Conservation (phyloP, 2,329 filamentous ascomycete genomes). For the Penicillium olsonii region DNA sequence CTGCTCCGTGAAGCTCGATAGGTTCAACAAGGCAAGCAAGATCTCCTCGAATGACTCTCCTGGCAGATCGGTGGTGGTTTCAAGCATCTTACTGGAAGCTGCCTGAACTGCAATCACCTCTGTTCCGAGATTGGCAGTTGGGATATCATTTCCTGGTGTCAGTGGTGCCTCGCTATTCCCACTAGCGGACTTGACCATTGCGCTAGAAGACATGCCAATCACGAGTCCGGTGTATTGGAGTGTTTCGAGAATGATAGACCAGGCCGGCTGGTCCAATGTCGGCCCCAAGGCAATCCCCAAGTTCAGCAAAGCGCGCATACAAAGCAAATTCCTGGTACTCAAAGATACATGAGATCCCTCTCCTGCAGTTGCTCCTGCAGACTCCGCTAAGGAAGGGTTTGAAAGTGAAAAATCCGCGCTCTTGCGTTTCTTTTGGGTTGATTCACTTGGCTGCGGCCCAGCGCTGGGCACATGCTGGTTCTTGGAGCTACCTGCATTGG, state of each 20-base stretch:
- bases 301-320: conserved; percentile 87
- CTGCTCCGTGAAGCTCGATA: conserved; percentile 54
- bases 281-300: conserved; percentile 91
- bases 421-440: conserved; percentile 33
- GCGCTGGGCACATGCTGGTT: conserved; percentile 17
- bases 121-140: conserved; percentile 65
- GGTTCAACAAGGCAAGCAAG: conserved; percentile 70
- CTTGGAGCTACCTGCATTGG: conserved; percentile 55
- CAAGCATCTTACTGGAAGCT: conserved; percentile 81
- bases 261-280: conserved; percentile 73
- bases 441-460: conserved; percentile 24
- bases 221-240: conserved; percentile 91
- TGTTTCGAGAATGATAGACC: conserved; percentile 89
- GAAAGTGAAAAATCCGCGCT: conserved; percentile 28
- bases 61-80: conserved; percentile 89
- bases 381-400: conserved; percentile 30
- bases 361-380: conserved; percentile 20
- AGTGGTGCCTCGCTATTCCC: conserved; percentile 30
- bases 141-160: conserved; percentile 45
- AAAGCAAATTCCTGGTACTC: conserved; percentile 87
- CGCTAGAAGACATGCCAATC: conserved; percentile 52
- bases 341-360: conserved; percentile 58
- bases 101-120: conserved; percentile 89
- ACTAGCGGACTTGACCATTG: conserved; percentile 30
- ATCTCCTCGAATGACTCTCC: conserved; percentile 79